Evolutionary conservation across 352 stramenopile genomes (phyloP), one percentile per base, ranked within the genome.

Genomic region (Phytophthora fragariae): DNA sequence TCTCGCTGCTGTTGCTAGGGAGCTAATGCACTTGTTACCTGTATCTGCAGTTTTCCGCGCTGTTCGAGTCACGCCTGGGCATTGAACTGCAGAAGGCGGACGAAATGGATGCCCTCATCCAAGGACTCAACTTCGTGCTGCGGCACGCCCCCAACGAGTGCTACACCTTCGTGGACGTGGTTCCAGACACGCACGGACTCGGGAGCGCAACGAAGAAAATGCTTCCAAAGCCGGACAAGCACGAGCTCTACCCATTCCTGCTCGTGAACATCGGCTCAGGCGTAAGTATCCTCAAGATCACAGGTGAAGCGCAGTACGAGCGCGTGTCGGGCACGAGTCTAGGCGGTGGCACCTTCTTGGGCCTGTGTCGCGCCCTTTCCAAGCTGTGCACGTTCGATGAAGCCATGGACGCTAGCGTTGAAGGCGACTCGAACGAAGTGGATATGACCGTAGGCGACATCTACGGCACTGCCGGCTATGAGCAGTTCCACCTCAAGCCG

Each of bases 381-480:
- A 96, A 92, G 73, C 65, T 92, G 58, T 81, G 81, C n/a, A 89
- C 78, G 15, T 94, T 93, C 53, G 88, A 94, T 70, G 88, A 92
- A 47, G 85, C 88, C 59, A 92, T 94, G 84, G 83, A 91, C 68
- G 85, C 84, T n/a, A 89, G 76, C 39, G 75, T 90, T 57, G 72
- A 79, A 35, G 88, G 88, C 47, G 79, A 94, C 65, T 92, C 85
- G 50, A 88, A 83, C 54, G 81, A 77, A 44, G 90, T 99, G 31
- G 95, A 99, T 80, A 98, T 99, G 92, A 98, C 98, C 52, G 98
- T 99, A 11, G 95, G 96, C 50, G 98, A 99, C 79, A 99, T 99
- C 68, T 99, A 99, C 79, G 98, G 98, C 14, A 67, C 52, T 9
- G 72, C 77, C 24, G 92, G 93, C 29, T 98, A 98, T 73, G 89